Base-by-base conservation (phyloP, 2,329 filamentous ascomycete genomes). In the Trichoderma gracile region DNA sequence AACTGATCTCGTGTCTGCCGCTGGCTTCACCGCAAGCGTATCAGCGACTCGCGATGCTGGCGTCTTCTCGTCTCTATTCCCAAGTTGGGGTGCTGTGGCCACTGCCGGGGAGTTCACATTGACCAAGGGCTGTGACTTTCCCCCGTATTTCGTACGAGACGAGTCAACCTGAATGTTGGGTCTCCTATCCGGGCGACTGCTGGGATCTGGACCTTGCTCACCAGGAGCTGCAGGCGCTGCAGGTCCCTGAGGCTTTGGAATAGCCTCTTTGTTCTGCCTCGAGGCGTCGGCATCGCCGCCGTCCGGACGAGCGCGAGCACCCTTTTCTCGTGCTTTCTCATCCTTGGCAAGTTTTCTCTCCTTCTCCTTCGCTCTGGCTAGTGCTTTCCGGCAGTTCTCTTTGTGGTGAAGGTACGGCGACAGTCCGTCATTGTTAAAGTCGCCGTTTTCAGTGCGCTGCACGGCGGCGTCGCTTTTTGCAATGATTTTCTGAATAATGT, bases 371-470 rank as follows among this genome's bases (percentile, higher is more conserved):
- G 61, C 62, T 4, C 30, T 62, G 2, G 49, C 52, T 12, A 40
- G 19, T 10, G 62, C 57, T 58, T n/a, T 66, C 19, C 38, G 58
- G 5, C 64, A 63, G 21, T 19, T 67, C 50, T 68, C 66, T 47
- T 65, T 68, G 52, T 69, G 68, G 5, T 66, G 52, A 2, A 68
- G 65, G 25, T 68, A 69, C 12, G 68, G 68, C 0, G 68, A 69
- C 21, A 68, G 56, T 0, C 47, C 62, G 5, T 57, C 30, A 12
- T 65, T 65, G 45, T 69, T 69, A 40, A 69, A 69, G 50, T 69
- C 68, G 6, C 65, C 61, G n/a, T 27, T 38, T 1, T 43, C 14
- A 19, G 25, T 42, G 33, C 21, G 50, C 1, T 63, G 61, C 3
- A 69, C 45, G 3, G 50, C 63, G 8, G 33, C 23, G 33, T 71